phyloP scores from a whole-genome alignment of 2,329 filamentous ascomycete species.

The Cordyceps farinosa region DNA sequence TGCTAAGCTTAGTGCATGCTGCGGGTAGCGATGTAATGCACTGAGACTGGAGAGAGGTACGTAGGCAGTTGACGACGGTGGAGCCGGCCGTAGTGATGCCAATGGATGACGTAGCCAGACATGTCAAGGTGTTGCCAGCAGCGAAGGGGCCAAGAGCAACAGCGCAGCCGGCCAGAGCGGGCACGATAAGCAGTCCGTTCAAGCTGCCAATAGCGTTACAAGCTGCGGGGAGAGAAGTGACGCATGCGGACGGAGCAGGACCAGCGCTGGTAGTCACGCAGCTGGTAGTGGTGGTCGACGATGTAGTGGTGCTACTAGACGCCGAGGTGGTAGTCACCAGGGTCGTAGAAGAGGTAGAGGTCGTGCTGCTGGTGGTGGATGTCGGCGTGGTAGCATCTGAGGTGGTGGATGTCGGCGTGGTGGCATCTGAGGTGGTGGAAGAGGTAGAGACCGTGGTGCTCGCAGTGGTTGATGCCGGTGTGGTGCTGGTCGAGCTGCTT shows the following conservation, averaged over 20 bases:
- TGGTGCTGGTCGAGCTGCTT: too few species aligned
- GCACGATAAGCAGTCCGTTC: background rate
- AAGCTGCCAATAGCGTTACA: background rate
- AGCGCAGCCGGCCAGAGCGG: background rate
- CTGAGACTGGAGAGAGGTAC: background rate
- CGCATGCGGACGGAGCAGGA: conserved; percentile 4
- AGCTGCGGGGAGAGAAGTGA: background rate
- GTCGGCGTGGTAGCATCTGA: background rate
- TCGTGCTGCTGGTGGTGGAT: background rate
- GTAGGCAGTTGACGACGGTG: background rate
- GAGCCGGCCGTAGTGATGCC: background rate
- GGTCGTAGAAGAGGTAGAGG: background rate
- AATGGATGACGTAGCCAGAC: background rate
- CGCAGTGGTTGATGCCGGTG: too few species aligned
- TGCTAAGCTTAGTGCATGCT: conserved; percentile 1
- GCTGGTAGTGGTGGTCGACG: background rate
- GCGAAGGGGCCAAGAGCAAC: conserved; percentile 1
- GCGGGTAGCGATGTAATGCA: conserved; percentile 17
- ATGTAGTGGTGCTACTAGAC: too few species aligned
- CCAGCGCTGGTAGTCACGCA: background rate
- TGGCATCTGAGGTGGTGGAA: background rate
- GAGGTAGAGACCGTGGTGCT: background rate
- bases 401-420: background rate
- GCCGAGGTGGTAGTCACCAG: too few species aligned
- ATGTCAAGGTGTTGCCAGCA: background rate